Conservation (phyloP, 2,329 filamentous ascomycete genomes). For the Nectriaceae sp. region DNA sequence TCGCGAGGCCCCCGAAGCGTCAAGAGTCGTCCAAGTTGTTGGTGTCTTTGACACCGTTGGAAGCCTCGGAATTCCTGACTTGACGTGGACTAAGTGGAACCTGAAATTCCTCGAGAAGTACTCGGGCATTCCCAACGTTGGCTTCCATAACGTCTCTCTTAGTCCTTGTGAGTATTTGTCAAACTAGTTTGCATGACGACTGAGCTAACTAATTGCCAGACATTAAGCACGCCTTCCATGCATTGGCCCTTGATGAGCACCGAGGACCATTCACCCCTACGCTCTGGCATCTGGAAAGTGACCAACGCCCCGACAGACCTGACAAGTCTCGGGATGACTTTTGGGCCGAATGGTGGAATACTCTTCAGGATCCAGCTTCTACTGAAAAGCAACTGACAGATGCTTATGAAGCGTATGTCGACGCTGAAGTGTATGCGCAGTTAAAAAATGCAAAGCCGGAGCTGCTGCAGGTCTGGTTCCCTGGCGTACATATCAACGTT, state of each 20-base stretch:
- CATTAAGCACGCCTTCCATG: conserved; percentile 58
- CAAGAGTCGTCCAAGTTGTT: too few relatives aligned
- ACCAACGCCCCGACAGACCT: conserved; percentile 5
- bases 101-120: conserved; percentile 23
- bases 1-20: conserved; percentile 23
- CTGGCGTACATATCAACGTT: conserved; percentile 29
- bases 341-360: conserved; percentile 35
- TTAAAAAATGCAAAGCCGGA: conserved; percentile 13
- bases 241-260: conserved; percentile 55
- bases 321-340: conserved; percentile 12
- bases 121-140: conserved; percentile 18
- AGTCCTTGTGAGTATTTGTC: conserved; percentile 23
- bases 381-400: conserved; percentile 12
- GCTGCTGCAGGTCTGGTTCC: conserved; percentile 29
- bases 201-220: conserved; percentile 17
- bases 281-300: conserved; percentile 27
- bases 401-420: conserved; percentile 18
- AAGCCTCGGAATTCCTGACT: conserved; percentile 26
- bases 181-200: background rate
- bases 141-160: conserved; percentile 26
- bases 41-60: conserved; percentile 29
- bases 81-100: conserved; percentile 22
- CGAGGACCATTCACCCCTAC: conserved; percentile 35
- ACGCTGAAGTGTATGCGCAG: conserved; percentile 20
- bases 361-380: conserved; percentile 7